A percentile compares a stretch with the other conserved stretches of the same genome.
phyloP scores from a whole-genome alignment of 2,329 filamentous ascomycete species.

The Chrysoporthe austroafricana region DNA sequence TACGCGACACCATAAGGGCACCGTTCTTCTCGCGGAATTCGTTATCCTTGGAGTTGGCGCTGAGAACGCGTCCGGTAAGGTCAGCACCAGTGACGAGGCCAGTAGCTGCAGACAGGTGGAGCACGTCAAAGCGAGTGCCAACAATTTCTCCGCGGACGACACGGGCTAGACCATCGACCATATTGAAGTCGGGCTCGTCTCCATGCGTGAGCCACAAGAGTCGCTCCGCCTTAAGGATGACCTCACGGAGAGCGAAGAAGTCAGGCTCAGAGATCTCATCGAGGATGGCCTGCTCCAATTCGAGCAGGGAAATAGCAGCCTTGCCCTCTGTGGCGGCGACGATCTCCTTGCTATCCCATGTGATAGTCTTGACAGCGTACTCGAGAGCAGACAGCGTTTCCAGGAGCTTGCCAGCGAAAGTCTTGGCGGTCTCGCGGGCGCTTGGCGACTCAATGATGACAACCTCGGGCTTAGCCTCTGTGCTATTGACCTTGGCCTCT shows the following conservation, averaged over 20 bases:
- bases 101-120: slow-evolving; percentile 17
- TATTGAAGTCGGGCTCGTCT: slow-evolving; percentile 24
- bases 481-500: slow-evolving; percentile 17
- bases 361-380: slow-evolving; percentile 20
- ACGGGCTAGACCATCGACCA: slow-evolving; percentile 22
- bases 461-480: slow-evolving; percentile 19
- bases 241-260: slow-evolving; percentile 20
- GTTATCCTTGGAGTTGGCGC: slow-evolving; percentile 24
- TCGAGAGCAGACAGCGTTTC: slow-evolving; percentile 19
- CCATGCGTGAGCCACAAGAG: slow-evolving; percentile 24
- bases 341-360: slow-evolving; percentile 18
- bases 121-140: slow-evolving; percentile 19
- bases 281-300: slow-evolving; percentile 21
- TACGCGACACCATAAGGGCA: slow-evolving; percentile 20
- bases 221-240: slow-evolving; percentile 19
- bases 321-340: slow-evolving; percentile 16
- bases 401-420: slow-evolving; percentile 20
- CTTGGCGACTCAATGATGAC: slow-evolving; percentile 21
- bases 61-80: slow-evolving; percentile 15
- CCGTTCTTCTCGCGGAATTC: slow-evolving; percentile 21
- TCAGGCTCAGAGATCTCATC: slow-evolving; percentile 21
- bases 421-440: neutral
- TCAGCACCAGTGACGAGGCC: slow-evolving; percentile 18
- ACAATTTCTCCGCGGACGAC: slow-evolving; percentile 20
- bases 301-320: slow-evolving; percentile 21